Base-by-base conservation (phyloP, 345 rosid species). In the Corymbia maculata region DNA sequence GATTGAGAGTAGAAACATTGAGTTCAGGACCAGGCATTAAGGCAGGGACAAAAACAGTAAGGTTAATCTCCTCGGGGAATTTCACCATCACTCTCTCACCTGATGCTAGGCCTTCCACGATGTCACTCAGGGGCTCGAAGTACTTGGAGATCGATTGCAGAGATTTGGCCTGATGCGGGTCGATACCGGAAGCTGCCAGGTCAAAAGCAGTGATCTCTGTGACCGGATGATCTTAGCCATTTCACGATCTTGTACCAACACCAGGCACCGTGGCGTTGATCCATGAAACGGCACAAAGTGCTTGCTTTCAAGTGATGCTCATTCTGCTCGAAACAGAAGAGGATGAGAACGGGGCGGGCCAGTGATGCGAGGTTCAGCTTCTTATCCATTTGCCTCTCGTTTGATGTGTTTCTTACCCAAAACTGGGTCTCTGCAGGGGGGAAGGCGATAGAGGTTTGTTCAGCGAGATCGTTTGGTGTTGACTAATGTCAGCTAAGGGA, bases 211-310 rank as follows among this genome's bases (percentile, higher is more conserved):
- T 93, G 49, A 91, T 36, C 92, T n/a, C 42, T 86, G 52, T 88
- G 91, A 15, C 91, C 90, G 1, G 92, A 89, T 30, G 92, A 89
- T 52, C 85, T 88, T 26, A 93, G 66, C 5, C 91, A 86, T 1
- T 90, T 42, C 51, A 47, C 80, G 7, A 93, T 52, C 89, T 91
- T 93, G 89, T 87, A 92, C 94, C 89, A 91, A 4, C 90, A 89
- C 91, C 93, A 89, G 9, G 92, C 94, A 8, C 92, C 94, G 51
- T 89, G 92, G 89, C 91, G 9, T 28, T 7, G 92, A 47, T 24
- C 94, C 92, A 86, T 91, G 93, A 30, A 92, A 59, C 32, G 90
- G 87, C n/a, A 90, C 93, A 84, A 88, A 91, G 86, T 90, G 94
- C 12, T 66, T 87, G 68, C 15, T 59, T 13, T 87, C 42, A 8